Base-by-base conservation (phyloP, 495 filamentous ascomycete species). In the Penicillium cataractarum region DNA sequence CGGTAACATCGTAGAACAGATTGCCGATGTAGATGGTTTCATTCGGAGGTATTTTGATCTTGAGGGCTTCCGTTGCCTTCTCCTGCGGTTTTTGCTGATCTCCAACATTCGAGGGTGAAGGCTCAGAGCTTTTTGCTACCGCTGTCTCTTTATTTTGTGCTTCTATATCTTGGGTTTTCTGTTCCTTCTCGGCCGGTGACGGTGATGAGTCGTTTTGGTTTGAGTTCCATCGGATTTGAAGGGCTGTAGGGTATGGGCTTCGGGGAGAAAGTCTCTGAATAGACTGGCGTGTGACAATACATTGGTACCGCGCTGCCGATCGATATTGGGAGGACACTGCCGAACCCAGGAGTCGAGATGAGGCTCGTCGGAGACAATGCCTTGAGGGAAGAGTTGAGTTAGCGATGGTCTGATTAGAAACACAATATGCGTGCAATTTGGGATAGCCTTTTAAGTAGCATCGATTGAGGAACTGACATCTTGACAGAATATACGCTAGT, bases 1-100 rank as follows among this genome's bases (percentile, higher is more conserved):
- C 86, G 17, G 87, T 90, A 21, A 91, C 82, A 74, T 96, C 92
- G 70, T 90, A 99, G 69, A 89, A 88, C 22, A 99, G 73, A 78
- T 99, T 99, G 37, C 90, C 90, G 64, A 97, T 68, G 68, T 92
- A 97, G 51, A 96, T 59, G 8, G 78, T 84, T 54, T 78, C 69
- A 17, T 22, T 53, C 8, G 58, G 46, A 1, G 29, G 51, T 29
- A 54, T 22, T 24, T 27, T 31, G 49, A 33, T 10, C 21, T 37
- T 12, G 15, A 9, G 33, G 8, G n/a, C 24, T 33, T 21, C 10
- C n/a, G 35, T 2, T 31, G 21, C 19, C 54, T 27, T 33, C 17
- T 60, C 22, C 13, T 52, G 15, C 9, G 17, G 17, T 5, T 6
- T 7, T 21, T 58, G 57, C 32, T 35, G 58, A 26, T 1, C 10